Evolutionary conservation across 108 stramenopile genomes (phyloP).

Genomic region (Skeletonema grethae): DNA sequence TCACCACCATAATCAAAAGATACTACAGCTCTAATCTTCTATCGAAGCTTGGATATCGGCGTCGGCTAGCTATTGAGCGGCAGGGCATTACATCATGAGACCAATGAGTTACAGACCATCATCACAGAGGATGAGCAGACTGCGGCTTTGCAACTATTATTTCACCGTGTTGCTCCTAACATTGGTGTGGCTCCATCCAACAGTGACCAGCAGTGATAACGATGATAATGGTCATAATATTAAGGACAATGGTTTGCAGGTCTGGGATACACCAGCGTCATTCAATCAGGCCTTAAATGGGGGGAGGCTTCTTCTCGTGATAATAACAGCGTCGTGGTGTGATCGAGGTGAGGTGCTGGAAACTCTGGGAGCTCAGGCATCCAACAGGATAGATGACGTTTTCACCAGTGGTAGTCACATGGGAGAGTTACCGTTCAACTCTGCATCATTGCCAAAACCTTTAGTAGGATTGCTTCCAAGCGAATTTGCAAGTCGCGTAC

Average conservation of each 20-base stretch:
- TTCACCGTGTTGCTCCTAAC: background rate
- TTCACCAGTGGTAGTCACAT: background rate
- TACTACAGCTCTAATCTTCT: no score
- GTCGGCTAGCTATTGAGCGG: no score
- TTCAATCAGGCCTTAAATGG: constrained; percentile 27
- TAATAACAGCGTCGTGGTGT: constrained; percentile 42
- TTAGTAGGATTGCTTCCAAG: constrained; percentile 32
- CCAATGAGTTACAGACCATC: background rate
- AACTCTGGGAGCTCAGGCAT: constrained; percentile 16
- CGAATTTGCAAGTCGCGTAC: background rate
- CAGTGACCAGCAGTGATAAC: background rate
- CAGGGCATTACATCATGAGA: no score
- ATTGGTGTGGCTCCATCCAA: background rate
- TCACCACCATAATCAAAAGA: no score
- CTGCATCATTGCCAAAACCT: constrained; percentile 18
- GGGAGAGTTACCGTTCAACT: background rate
- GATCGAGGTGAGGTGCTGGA: constrained; percentile 13
- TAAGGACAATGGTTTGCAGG: constrained; percentile 27
- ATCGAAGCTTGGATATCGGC: no score
- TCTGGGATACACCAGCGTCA: constrained; percentile 35
- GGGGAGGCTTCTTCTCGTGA: constrained; percentile 42
- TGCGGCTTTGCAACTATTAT: background rate
- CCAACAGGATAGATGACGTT: constrained; percentile 26
- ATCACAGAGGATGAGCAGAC: background rate
- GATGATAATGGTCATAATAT: constrained; percentile 4